A percentile compares a stretch with the other conserved stretches of the same genome.
These are phyloP conservation scores for Aureobasidium zeae DNA, from an alignment of 2,329 filamentous ascomycete species.

Conservation along the genomic window DNA sequence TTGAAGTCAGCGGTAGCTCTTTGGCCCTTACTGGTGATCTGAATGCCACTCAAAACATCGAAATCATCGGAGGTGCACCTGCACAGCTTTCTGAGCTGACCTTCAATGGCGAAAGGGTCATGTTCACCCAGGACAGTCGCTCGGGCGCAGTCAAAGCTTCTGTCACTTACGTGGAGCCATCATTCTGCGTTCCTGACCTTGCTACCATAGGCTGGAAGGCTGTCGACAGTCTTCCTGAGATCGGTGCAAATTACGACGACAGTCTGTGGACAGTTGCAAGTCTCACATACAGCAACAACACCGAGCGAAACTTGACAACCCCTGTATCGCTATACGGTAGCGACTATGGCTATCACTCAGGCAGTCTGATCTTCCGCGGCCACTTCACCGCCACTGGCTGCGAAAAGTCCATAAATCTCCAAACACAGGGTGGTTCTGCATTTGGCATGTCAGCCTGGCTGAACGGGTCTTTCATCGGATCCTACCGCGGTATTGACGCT, in stretches of 20 bases:
- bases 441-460: slow-evolving; percentile 62
- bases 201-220: slow-evolving; percentile 51
- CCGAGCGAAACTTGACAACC: slow-evolving; percentile 46
- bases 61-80: slow-evolving; percentile 56
- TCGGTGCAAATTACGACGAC: slow-evolving; percentile 57
- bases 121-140: slow-evolving; percentile 26
- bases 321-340: slow-evolving; percentile 55
- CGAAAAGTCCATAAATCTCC: slow-evolving; percentile 48
- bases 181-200: slow-evolving; percentile 49
- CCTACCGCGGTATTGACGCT: slow-evolving; percentile 43
- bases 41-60: slow-evolving; percentile 57
- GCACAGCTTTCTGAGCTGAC: slow-evolving; percentile 44
- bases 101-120: slow-evolving; percentile 47
- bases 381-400: slow-evolving; percentile 55
- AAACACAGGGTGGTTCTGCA: slow-evolving; percentile 56
- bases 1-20: slow-evolving; percentile 45
- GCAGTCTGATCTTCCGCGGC: slow-evolving; percentile 60
- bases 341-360: slow-evolving; percentile 67
- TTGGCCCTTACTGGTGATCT: slow-evolving; percentile 61
- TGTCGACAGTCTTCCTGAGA: slow-evolving; percentile 62
- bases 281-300: slow-evolving; percentile 52
- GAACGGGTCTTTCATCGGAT: slow-evolving; percentile 53
- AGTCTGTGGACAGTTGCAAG: slow-evolving; percentile 55
- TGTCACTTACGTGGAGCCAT: slow-evolving; percentile 44
- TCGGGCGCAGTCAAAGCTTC: slow-evolving; percentile 38